Evolutionary conservation across 2,329 filamentous ascomycete species (phyloP), one percentile per base, ranked within the genome.

Genomic region (Botrytis hyacinthi): DNA sequence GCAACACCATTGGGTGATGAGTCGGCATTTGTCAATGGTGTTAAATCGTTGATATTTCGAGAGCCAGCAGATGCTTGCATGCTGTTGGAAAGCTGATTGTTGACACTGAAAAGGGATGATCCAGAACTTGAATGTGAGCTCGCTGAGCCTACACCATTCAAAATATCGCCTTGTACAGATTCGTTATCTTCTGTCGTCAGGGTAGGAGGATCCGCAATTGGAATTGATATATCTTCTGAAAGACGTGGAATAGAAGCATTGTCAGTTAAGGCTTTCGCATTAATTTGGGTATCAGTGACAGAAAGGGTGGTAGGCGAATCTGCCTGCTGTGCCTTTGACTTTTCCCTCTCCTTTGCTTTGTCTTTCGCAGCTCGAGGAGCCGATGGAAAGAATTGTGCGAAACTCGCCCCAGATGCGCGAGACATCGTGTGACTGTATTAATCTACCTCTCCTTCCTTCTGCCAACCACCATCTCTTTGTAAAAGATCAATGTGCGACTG

Each of bases 341-440:
- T 90, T 81, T 89, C 88, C 81, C 89, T 86, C 82, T 90, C 88
- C 81, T 86, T 86, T 77, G 87, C 86, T 79, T 86, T 86, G 81
- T 88, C 86, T 82, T 85, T 85, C 73, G 87, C 86, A 74, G 80
- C 79, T 67, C 79, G 80, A 78, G 93, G 92, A 81, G 92, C 93
- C 82, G 91, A 90, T 78, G 92, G 92, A 84, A 94, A 95, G 87
- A 94, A 96, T 85, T 94, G 90, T 84, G 92, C 92, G 87, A 94
- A 95, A 85, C 91, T 91, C 86, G 92, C 91, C 83, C 86, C 86
- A 76, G 88, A 87, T 82, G 91, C 89, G 86, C 92, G 93, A 90
- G 93, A 93, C 92, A 93, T 93, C 85, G 85, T 90, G 86, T 81
- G 72, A 77, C 76, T 76, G 73, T 76, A 82, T 77, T 75, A 74